Conservation (phyloP, 176 grass and related monocot genomes). For the Triticum aestivum region DNA sequence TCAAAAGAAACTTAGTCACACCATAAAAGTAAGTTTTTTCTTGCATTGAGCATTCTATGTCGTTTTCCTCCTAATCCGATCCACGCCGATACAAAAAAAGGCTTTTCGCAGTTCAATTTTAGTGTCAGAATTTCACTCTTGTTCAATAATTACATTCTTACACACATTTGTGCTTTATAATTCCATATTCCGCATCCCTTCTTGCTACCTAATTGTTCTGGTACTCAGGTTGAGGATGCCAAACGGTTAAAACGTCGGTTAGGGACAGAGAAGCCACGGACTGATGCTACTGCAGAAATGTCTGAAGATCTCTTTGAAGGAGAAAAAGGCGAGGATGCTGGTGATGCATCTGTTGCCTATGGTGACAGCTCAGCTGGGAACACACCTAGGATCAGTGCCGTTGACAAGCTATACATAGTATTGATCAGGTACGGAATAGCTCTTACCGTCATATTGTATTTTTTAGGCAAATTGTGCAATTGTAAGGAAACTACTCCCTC, state of each 20-base stretch:
- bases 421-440: conserved; percentile 58
- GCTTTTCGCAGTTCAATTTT: conserved; percentile 11
- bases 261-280: conserved; percentile 50
- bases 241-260: conserved; percentile 53
- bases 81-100: neutral
- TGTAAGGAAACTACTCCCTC: neutral
- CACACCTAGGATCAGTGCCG: conserved; percentile 61
- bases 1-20: neutral
- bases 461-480: neutral
- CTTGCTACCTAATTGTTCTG: conserved; percentile 27
- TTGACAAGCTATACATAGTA: conserved; percentile 82
- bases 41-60: neutral
- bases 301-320: conserved; percentile 90
- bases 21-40: neutral
- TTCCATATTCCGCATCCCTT: conserved; percentile 13
- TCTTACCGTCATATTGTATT: conserved; percentile 10
- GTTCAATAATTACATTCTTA: neutral
- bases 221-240: conserved; percentile 65
- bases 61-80: neutral
- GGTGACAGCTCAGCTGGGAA: conserved; percentile 57
- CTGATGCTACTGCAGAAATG: conserved; percentile 72
- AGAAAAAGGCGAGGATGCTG: conserved; percentile 64
- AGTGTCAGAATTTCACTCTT: conserved; percentile 2
- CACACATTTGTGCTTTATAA: neutral
- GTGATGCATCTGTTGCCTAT: conserved; percentile 66